phyloP scores from a whole-genome alignment of 305 asterid species.

The Solanum hybrid region DNA sequence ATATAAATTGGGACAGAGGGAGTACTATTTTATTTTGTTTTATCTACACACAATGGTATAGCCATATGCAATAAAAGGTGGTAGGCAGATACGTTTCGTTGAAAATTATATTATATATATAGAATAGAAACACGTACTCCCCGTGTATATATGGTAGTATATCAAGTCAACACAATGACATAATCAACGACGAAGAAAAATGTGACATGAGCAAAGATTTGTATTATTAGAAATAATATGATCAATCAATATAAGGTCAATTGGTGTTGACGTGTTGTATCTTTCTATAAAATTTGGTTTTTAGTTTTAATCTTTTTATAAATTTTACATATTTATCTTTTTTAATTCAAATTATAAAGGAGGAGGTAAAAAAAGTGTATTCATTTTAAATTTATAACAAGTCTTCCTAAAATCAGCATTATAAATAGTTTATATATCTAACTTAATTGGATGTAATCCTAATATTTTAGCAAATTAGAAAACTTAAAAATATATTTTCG shows the following conservation, averaged over 20 bases:
- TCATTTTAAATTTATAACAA: neutral
- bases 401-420: neutral
- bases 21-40: neutral
- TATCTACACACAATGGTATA: neutral
- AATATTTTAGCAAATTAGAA: neutral
- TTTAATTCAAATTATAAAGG: neutral
- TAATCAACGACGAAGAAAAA: neutral
- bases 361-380: neutral
- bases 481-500: neutral
- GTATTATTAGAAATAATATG: neutral
- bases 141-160: neutral
- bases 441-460: neutral
- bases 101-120: neutral
- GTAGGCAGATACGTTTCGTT: neutral
- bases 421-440: neutral
- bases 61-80: neutral
- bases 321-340: neutral
- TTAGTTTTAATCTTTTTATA: neutral
- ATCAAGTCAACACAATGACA: neutral
- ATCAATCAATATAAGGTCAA: neutral
- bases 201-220: neutral
- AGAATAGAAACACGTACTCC: neutral
- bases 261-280: neutral
- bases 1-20: too few relatives aligned
- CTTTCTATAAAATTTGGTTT: neutral